Evolutionary conservation across 2,329 filamentous ascomycete species (phyloP).

Genomic region (Nannizzia gypsea): DNA sequence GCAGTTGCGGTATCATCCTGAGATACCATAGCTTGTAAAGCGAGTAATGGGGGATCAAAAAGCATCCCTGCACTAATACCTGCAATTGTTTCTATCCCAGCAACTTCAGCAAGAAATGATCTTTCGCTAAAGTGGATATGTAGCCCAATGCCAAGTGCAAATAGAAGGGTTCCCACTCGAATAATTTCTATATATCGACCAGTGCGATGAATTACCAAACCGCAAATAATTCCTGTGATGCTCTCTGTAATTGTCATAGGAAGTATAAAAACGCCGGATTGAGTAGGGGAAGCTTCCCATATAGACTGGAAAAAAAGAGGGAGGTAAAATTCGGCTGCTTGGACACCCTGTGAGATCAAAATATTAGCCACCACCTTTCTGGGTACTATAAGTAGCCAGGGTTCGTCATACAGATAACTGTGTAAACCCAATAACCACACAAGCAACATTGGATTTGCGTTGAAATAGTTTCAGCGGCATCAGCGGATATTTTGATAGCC

Average conservation of each 20-base stretch:
- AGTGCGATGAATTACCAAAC: constrained; percentile 61
- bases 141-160: constrained; percentile 38
- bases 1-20: constrained; percentile 41
- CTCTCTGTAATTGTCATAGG: constrained; percentile 56
- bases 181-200: constrained; percentile 50
- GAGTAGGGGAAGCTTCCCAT: constrained; percentile 53
- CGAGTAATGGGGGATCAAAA: constrained; percentile 45
- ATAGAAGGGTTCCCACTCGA: constrained; percentile 31
- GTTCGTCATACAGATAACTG: constrained; percentile 53
- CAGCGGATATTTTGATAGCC: constrained; percentile 62
- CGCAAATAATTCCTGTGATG: constrained; percentile 48
- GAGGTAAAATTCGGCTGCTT: constrained; percentile 61
- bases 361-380: no score
- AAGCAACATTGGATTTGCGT: constrained; percentile 51
- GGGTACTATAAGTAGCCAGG: constrained; percentile 43
- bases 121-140: constrained; percentile 33
- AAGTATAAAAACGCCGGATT: constrained; percentile 62
- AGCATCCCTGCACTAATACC: constrained; percentile 43
- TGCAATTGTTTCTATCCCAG: constrained; percentile 40
- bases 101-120: constrained; percentile 30
- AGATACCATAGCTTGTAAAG: constrained; percentile 43
- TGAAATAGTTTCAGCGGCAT: constrained; percentile 60
- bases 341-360: constrained; percentile 43
- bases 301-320: constrained; percentile 76
- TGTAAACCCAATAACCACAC: constrained; percentile 54